These are phyloP conservation scores for Geotrichum candidum DNA, from an alignment of 1,139 yeast species.

Conservation along the genomic window DNA sequence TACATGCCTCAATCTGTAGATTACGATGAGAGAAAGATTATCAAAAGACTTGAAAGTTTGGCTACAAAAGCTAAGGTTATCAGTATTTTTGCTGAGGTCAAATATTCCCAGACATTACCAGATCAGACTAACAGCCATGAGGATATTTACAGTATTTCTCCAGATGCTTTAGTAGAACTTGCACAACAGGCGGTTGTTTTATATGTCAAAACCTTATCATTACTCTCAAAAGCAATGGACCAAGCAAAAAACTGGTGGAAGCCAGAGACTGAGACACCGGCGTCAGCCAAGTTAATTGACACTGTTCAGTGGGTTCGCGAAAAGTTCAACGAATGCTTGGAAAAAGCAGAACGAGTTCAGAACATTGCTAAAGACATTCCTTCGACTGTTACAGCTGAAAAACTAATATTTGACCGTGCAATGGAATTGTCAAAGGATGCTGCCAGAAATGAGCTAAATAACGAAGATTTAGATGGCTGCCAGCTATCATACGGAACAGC, in stretches of 20 bases:
- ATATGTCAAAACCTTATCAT: slow-evolving; percentile 74
- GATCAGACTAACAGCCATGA: slow-evolving; percentile 29
- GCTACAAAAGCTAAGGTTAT: slow-evolving; percentile 90
- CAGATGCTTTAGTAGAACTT: slow-evolving; percentile 51
- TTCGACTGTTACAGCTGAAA: slow-evolving; percentile 57
- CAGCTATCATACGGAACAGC: slow-evolving; percentile 87
- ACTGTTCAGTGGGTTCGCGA: slow-evolving; percentile 91
- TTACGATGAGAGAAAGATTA: slow-evolving; percentile 36
- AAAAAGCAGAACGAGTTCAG: slow-evolving; percentile 78
- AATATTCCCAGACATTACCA: slow-evolving; percentile 77
- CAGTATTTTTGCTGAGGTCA: slow-evolving; percentile 83
- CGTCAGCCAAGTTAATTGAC: slow-evolving; percentile 55
- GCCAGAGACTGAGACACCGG: slow-evolving; percentile 39
- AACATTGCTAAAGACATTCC: slow-evolving; percentile 18
- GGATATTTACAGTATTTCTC: slow-evolving; percentile 42
- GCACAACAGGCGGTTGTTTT: slow-evolving; percentile 82
- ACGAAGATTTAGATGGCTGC: slow-evolving; percentile 71
- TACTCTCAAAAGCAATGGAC: slow-evolving; percentile 79
- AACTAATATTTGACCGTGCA: slow-evolving; percentile 83
- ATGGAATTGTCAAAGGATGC: slow-evolving; percentile 87
- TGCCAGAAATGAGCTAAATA: slow-evolving; percentile 77
- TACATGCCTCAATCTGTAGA: slow-evolving; percentile 23
- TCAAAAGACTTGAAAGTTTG: slow-evolving; percentile 57
- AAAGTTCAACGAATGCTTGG: slow-evolving; percentile 79
- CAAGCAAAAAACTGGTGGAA: slow-evolving; percentile 88